Base-by-base conservation (phyloP, 179 eudicot species). In the Beta corolliflora region DNA sequence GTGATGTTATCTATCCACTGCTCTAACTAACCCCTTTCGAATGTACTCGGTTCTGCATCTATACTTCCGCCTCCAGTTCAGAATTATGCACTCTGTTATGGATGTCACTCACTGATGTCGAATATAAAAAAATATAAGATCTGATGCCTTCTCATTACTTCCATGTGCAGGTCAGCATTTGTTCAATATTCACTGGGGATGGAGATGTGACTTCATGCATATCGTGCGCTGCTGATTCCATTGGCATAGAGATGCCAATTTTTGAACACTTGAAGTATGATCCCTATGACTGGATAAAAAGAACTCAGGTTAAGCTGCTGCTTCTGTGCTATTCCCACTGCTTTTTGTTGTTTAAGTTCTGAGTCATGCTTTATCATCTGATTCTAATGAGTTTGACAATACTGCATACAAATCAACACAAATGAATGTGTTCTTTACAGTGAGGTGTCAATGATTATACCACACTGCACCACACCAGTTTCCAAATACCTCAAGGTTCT, bases 211-310 rank as follows among this genome's bases (percentile, higher is more conserved):
- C 81, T 50, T 73, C 89, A 71, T 87, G 92, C 91, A 88, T 95
- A 84, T 85, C 89, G 71, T 89, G 54, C 79, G 99, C 99, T 72
- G 94, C 93, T 25, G 88, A 91, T 80, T 94, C 99, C 14, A 87
- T 94, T 74, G 98, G 98, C 74, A 88, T 95, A 90, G 90, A 88
- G 83, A 85, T 81, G 77, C 98, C 99, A 59, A 80, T 46, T 67
- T 94, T 88, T 88, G 85, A 91, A 84, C 88, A 94, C 71, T 82
- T 85, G 29, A 87, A 86, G 86, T 90, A 90, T 69, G 84, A 95
- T 84, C 97, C 94, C 19, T 90, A 88, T 82, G 97, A 95, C 70
- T 94, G 99, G 99, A 91, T 92, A 44, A 91, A 89, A 83, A 86
- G 91, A 80, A 85, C 92, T 73, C 98, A 94, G 98, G 99, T 92